Base-by-base conservation (phyloP, 164 flowering plant genomes). In the Houttuynia cordata region DNA sequence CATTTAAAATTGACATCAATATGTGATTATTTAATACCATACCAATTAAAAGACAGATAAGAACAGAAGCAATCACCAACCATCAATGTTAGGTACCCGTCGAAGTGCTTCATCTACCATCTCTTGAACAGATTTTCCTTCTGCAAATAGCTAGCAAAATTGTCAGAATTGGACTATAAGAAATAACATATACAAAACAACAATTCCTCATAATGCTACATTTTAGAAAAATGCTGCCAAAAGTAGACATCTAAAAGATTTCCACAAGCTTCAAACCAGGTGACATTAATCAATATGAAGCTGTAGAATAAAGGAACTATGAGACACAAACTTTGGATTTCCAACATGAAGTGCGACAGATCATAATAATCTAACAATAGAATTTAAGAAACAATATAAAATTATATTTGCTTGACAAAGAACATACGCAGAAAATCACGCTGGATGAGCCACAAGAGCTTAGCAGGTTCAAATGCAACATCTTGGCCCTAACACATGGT, bases 381-480 rank as follows among this genome's bases (percentile, higher is more conserved):
- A n/a, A n/a, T n/a, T 41, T 41, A 41, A 41, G 13, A 9, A 0
- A 45, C 8, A 45, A 45, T 2, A 14, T 10, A 45, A 45, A 45
- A 10, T 2, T 6, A 30, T 2, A 30, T 30, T 30, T 30, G 2
- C 37, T 30, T 45, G 49, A 12, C 17, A 45, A 14, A 45, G 8
- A 63, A 80, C 99, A 80, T 83, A 94, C 99, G 93, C 8, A 94
- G 77, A 76, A 94, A 94, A 78, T 94, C 99, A 59, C 99, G 96
- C 67, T 94, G 99, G 66, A 94, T 94, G 53, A 94, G 91, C 99
- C 99, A 94, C 70, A 94, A 70, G 57, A 94, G 88, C 76, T 91
- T 94, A 55, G 99, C 91, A 56, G 99, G 99, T 70, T 85, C 97
- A 74, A 94, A 94, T 21, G 99, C 96, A 73, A 94, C 83, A 80